Evolutionary conservation across 768 basidiomycete species (phyloP).

Genomic region (Tricholoma furcatifolium): DNA sequence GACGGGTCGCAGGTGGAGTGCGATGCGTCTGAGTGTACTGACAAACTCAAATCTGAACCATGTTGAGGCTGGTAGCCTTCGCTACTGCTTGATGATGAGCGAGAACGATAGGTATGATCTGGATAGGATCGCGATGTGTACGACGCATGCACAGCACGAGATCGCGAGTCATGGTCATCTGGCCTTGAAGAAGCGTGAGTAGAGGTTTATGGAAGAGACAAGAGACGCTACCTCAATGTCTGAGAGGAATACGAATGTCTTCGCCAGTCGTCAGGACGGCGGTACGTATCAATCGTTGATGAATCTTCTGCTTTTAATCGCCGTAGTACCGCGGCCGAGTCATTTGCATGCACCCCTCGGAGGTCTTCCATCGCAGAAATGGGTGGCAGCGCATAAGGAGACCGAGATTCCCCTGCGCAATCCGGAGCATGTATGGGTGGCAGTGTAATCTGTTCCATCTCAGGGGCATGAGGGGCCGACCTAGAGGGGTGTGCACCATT

Average conservation of each 20-base stretch:
- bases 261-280: constrained; percentile 29
- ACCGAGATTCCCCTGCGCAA: constrained; percentile 25
- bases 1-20: constrained; percentile 51
- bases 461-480: not conserved
- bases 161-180: not conserved
- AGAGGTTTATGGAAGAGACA: no score
- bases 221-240: no score
- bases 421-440: constrained; percentile 39
- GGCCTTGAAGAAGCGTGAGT: no score
- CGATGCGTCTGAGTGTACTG: constrained; percentile 34
- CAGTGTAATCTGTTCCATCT: constrained; percentile 34
- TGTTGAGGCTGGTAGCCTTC: not conserved
- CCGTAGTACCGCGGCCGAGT: constrained; percentile 66
- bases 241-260: constrained; percentile 44
- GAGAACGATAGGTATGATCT: constrained; percentile 12
- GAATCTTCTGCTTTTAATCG: constrained; percentile 61
- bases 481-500: constrained; percentile 1
- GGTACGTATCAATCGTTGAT: constrained; percentile 21
- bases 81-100: constrained; percentile 16
- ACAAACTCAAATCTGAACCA: constrained; percentile 18
- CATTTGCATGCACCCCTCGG: constrained; percentile 47
- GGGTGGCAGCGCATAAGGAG: constrained; percentile 60
- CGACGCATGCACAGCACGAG: constrained; percentile 3
- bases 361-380: constrained; percentile 69
- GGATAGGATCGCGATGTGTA: constrained; percentile 13